These are phyloP conservation scores for Wickerhamomyces sydowiorum DNA, from an alignment of 805 yeast genomes.

Conservation along the genomic window DNA sequence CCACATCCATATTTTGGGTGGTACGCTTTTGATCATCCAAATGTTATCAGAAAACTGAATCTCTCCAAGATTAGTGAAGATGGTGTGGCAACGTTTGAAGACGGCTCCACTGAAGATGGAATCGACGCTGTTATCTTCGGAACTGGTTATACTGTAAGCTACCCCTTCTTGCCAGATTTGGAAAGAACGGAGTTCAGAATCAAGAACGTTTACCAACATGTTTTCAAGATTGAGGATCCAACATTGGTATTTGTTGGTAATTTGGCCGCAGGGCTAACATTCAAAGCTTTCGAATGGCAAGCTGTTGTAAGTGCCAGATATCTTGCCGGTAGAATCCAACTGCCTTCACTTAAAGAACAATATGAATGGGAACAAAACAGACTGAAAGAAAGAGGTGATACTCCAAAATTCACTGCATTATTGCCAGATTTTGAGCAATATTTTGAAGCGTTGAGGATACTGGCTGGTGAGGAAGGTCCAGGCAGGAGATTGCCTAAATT, in stretches of 20 bases:
- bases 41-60: conserved; percentile 1
- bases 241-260: conserved; percentile 37
- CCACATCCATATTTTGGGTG: conserved; percentile 4
- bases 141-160: conserved; percentile 56
- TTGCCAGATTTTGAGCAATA: conserved; percentile 4
- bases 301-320: conserved; percentile 51
- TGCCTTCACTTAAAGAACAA: conserved; percentile 38
- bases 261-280: conserved; percentile 34
- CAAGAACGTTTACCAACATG: conserved; percentile 36
- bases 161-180: conserved; percentile 22
- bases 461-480: conserved; percentile 1
- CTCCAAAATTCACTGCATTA: conserved; percentile 1
- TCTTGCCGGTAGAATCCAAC: conserved; percentile 32
- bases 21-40: conserved; percentile 4
- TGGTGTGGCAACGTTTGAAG: conserved; percentile 31
- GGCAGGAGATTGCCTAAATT: conserved; percentile 4
- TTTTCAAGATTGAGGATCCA: conserved; percentile 40
- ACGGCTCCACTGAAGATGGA: conserved; percentile 34
- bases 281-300: conserved; percentile 42
- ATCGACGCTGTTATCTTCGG: conserved; percentile 57
- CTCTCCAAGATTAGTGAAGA: conserved; percentile 7
- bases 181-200: conserved; percentile 22
- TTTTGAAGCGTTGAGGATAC: conserved; percentile 2
- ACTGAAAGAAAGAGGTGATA: conserved; percentile 18
- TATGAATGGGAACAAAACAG: conserved; percentile 26